A percentile compares a stretch with the other conserved stretches of the same genome.
Evolutionary conservation across 2,329 filamentous ascomycete species (phyloP).

Genomic region (Nothophoma quercina): DNA sequence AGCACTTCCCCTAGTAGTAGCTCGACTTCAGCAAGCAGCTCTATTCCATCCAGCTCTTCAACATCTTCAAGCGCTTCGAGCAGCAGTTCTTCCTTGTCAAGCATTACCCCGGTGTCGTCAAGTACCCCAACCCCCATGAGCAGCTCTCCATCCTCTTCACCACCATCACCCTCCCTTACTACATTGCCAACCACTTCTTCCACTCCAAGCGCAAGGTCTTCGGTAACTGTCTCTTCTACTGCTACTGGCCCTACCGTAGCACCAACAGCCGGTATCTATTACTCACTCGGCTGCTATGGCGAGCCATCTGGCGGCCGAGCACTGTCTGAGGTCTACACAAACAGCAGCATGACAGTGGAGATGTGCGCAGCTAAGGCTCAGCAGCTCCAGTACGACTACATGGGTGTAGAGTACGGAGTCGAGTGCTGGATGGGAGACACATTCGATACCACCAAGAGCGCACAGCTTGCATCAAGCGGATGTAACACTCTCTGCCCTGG

Average conservation of each 20-base stretch:
- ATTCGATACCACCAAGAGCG: background rate
- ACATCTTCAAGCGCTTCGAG: background rate
- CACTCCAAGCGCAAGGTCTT: background rate
- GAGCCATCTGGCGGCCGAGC: constrained; percentile 4
- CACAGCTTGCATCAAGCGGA: background rate
- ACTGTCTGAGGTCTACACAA: constrained; percentile 3
- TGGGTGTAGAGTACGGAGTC: constrained; percentile 6
- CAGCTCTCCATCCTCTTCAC: no score
- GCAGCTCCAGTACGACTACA: constrained; percentile 4
- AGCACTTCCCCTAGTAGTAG: background rate
- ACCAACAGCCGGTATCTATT: constrained; percentile 5
- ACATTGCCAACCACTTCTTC: background rate
- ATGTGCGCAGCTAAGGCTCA: constrained; percentile 7
- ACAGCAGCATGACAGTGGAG: constrained; percentile 7
- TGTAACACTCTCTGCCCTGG: constrained; percentile 8
- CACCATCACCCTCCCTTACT: background rate
- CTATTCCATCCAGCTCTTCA: background rate
- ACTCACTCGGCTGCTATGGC: constrained; percentile 7
- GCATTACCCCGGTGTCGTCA: no score
- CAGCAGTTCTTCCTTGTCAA: background rate
- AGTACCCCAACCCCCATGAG: no score
- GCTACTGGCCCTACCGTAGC: constrained; percentile 5
- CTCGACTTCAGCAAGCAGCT: background rate
- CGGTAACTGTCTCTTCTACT: background rate
- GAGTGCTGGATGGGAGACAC: constrained; percentile 16